Percentiles rank a stretch among this genome's conserved stretches.
Evolutionary conservation across 163 green algal species (phyloP).

Genomic region (Scenedesmus sp.): DNA sequence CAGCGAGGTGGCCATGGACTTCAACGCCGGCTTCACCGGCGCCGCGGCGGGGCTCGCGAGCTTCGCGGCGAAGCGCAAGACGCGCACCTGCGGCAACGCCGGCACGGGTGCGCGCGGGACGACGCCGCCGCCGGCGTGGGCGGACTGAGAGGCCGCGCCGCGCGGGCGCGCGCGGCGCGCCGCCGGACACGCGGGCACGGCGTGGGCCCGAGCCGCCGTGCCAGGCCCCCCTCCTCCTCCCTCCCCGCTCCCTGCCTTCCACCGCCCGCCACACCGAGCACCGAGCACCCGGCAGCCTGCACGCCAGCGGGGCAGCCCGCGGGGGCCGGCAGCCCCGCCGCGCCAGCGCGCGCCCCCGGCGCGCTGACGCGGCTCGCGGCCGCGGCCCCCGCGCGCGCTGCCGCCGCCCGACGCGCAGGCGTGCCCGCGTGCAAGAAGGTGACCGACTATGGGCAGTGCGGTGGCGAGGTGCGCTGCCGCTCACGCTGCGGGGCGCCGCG

Average conservation of each 20-base stretch:
- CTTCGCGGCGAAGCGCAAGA: background rate
- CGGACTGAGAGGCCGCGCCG: background rate
- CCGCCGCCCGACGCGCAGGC: background rate
- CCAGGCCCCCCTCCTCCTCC: background rate
- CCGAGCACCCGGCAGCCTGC: too few relatives aligned
- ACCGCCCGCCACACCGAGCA: too few relatives aligned
- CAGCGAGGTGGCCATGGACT: conserved; percentile 55
- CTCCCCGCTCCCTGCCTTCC: background rate
- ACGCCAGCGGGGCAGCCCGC: too few relatives aligned
- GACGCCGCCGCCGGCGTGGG: background rate
- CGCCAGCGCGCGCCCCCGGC: too few relatives aligned
- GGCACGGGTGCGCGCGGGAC: background rate
- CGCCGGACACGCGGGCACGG: too few relatives aligned
- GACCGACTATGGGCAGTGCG: conserved; percentile 25
- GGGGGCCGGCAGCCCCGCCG: too few relatives aligned
- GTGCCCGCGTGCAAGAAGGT: conserved; percentile 36
- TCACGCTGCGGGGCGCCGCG: too few relatives aligned
- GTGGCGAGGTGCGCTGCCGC: too few relatives aligned
- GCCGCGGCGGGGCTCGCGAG: conserved; percentile 31
- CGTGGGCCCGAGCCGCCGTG: background rate
- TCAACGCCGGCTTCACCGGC: conserved; percentile 54
- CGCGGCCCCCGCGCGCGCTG: too few relatives aligned
- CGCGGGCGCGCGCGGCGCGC: too few relatives aligned
- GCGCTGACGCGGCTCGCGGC: too few relatives aligned
- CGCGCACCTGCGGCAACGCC: background rate